Evolutionary conservation across 805 yeast genomes (phyloP), one percentile per base, ranked within the genome.

Genomic region (Clavispora carvajalis): DNA sequence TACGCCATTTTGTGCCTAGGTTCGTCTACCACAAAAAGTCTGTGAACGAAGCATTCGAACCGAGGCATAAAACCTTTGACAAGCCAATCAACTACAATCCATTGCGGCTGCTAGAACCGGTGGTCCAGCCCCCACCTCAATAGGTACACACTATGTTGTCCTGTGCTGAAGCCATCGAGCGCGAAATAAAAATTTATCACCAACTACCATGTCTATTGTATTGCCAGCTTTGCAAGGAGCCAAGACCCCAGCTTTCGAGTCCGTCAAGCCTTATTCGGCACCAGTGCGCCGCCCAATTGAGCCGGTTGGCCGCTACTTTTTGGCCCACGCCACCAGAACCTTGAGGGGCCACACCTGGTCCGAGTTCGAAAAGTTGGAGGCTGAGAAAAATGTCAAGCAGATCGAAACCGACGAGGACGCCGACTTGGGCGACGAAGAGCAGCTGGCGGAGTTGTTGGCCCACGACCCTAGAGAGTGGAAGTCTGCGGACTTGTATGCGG

Each of bases 391-490:
- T 65, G 95, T 85, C 57, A 75, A 76, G 55, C 67, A 67, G 42
- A 78, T 79, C 47, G 95, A 85, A 54, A 83, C 77, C 53, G 59
- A 76, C 47, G 67, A 62, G 43, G 79, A 76, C 44, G 85, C 79
- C 40, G 82, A 81, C 52, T 77, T 80, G 55, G 77, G 83, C 22
- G 95, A 89, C 57, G 90, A 82, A 51, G 88, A 80, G 43, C 84
- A 79, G 63, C 63, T 68, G 37, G 80, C 68, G 40, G 84, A 81
- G 40, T 73, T 91, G 67, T 77, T 93, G 54, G 68, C 75, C 23
- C 95, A 86, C 58, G 98, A 93, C 63, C 96, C 99, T 60, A 85
- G 95, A 76, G 96, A 93, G 62, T 93, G 99, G 99, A 93, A 93
- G 71, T 71, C 82, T 39, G 95, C 93, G 52, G 97, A 93, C 67